Evolutionary conservation across 305 asterid genomes (phyloP).

Genomic region (Fraxinus ornus): DNA sequence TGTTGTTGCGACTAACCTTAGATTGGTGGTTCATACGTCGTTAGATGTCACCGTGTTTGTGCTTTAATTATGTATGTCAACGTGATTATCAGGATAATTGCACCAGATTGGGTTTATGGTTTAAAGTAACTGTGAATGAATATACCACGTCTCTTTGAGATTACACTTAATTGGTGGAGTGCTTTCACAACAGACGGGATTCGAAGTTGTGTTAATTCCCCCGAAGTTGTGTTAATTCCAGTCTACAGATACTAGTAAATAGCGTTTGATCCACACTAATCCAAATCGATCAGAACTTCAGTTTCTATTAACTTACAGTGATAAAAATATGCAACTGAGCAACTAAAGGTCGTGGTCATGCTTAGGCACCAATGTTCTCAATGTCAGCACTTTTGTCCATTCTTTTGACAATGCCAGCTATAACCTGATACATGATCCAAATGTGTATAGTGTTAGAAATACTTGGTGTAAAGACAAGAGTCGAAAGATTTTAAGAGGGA

Average conservation of each 20-base stretch:
- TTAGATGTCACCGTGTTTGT: neutral
- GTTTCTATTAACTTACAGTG: neutral
- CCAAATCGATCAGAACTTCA: neutral
- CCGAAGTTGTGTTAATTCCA: neutral
- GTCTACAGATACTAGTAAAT: neutral
- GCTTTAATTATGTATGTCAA: neutral
- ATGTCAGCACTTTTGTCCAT: constrained; percentile 47
- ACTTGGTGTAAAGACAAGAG: neutral
- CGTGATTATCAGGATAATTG: neutral
- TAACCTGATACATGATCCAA: constrained; percentile 32
- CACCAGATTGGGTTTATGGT: neutral
- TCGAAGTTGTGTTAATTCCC: neutral
- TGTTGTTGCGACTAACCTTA: neutral
- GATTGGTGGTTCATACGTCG: neutral
- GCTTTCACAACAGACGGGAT: neutral
- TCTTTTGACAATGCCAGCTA: constrained; percentile 51
- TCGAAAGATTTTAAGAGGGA: neutral
- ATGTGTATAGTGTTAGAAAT: neutral
- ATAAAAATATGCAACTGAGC: neutral
- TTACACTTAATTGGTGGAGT: neutral
- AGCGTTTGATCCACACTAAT: neutral
- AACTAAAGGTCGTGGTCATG: neutral
- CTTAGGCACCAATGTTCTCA: constrained; percentile 41
- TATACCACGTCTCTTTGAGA: neutral
- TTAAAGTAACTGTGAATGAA: neutral